phyloP scores from a whole-genome alignment of 345 rosid species.

The Capsella bursapastoris region DNA sequence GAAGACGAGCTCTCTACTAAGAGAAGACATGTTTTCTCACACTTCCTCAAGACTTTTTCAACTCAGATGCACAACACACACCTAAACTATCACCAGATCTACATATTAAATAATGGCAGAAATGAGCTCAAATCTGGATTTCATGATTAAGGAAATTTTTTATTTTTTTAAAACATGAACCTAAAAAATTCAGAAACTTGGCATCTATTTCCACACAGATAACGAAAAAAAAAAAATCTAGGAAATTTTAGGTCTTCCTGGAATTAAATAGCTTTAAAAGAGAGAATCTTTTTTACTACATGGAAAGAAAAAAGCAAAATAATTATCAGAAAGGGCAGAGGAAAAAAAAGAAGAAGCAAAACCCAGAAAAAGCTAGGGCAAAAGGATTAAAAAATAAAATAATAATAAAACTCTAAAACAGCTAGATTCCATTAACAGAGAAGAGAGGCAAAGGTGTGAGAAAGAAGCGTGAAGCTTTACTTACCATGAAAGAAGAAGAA shows the following conservation, averaged over 20 bases:
- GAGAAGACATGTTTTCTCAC: conserved; percentile 81
- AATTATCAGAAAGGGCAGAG: conserved; percentile 31
- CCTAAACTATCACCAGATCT: conserved; percentile 67
- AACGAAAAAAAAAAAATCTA: conserved; percentile 19
- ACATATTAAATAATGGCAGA: conserved; percentile 28
- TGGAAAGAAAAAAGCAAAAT: conserved; percentile 40
- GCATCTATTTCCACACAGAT: conserved; percentile 34
- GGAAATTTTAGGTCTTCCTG: conserved; percentile 40
- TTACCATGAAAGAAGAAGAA: conserved; percentile 38
- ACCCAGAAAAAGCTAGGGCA: conserved; percentile 43
- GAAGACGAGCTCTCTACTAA: conserved; percentile 99
- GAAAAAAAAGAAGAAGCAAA: conserved; percentile 12
- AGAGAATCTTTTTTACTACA: conserved; percentile 54
- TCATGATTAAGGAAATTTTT: background rate
- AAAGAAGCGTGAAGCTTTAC: conserved; percentile 41
- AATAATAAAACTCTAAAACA: conserved; percentile 32
- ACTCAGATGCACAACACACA: conserved; percentile 45
- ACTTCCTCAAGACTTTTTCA: conserved; percentile 39
- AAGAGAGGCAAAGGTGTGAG: conserved; percentile 42
- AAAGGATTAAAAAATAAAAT: conserved; percentile 2
- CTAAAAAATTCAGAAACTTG: conserved; percentile 31
- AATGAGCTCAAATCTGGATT: conserved; percentile 44
- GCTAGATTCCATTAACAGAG: conserved; percentile 47
- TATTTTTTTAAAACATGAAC: conserved; percentile 1
- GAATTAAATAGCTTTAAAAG: conserved; percentile 40